phyloP scores from a whole-genome alignment of 2,329 filamentous ascomycete species.

The Alternaria sp. region DNA sequence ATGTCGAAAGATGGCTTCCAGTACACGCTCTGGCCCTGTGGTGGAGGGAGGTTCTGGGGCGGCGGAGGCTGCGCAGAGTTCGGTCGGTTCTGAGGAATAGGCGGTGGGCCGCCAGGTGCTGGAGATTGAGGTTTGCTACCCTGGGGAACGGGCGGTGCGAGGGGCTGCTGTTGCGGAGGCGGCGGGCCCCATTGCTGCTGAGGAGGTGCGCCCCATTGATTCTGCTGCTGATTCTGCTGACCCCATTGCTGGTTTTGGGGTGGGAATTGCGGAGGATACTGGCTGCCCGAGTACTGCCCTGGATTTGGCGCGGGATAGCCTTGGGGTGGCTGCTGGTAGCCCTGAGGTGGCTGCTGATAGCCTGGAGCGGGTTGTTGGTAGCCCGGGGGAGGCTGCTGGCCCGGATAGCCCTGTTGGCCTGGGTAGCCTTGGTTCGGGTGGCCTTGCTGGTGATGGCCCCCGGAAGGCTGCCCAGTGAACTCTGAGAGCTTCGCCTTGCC shows the following conservation, averaged over 20 bases:
- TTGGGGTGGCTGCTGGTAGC: constrained; percentile 13
- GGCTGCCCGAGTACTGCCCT: constrained; percentile 25
- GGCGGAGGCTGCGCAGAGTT: constrained; percentile 35
- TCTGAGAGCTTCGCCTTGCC: constrained; percentile 48
- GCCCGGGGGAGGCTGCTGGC: constrained; percentile 13
- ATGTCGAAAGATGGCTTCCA: constrained; percentile 62
- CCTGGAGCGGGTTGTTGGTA: constrained; percentile 13
- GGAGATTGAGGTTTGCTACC: constrained; percentile 41
- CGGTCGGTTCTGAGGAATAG: constrained; percentile 39
- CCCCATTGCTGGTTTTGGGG: constrained; percentile 26
- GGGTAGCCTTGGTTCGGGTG: constrained; percentile 29
- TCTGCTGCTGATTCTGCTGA: constrained; percentile 8
- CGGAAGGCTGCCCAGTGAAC: constrained; percentile 29
- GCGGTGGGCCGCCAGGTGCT: constrained; percentile 23
- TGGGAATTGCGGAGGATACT: constrained; percentile 27
- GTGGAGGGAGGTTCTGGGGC: constrained; percentile 34
- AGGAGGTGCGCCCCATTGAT: constrained; percentile 22
- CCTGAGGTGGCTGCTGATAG: constrained; percentile 27
- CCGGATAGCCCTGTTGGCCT: constrained; percentile 18
- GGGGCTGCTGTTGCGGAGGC: constrained; percentile 32
- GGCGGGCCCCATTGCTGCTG: constrained; percentile 29
- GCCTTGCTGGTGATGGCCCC: constrained; percentile 28
- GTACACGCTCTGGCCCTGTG: constrained; percentile 49
- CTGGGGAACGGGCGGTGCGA: constrained; percentile 39
- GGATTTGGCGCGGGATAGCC: constrained; percentile 13